Evolutionary conservation across 1,284 basidiomycete species (phyloP), one percentile per base, ranked within the genome.

Genomic region (Cryptococcus sp.): DNA sequence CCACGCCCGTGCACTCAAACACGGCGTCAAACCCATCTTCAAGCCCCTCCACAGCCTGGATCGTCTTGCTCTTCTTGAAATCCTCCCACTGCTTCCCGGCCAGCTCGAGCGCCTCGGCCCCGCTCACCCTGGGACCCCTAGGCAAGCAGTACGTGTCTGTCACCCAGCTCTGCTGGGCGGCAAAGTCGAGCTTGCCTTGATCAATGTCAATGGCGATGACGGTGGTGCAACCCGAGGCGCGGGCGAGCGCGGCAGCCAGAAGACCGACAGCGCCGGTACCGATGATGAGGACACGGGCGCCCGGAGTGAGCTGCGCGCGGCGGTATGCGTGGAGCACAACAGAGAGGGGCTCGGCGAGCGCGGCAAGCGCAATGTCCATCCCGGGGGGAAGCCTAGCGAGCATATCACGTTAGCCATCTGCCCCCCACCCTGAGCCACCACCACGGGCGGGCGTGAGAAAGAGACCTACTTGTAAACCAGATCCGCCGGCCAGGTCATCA

Each of bases 1-100:
- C 91, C 2, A 91, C 91, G 63, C 94, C 94, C 5, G 93, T 95
- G 78, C 94, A 97, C 76, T 97, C 94, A 68, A 93, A 90, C 38
- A 96, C 87, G 65, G 89, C 80, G 77, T 97, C 92, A 76, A 93
- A 95, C 13, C 92, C 93, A 35, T 89, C 85, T 21, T 81, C 80
- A 57, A 84, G 79, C 54, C 79, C 80, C 47, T 71, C 65, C 18
- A 73, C 67, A 4, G 43, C 33, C 33, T 60, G 53, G 0, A 75
- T 64, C 1, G 62, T 66, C n/a, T 68, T 54, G 18, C 42, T 46
- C 3, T 58, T 61, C 56, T 68, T 60, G 45, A 77, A 58, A 1
- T 60, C 81, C 73, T 62, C 80, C 73, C 66, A 91, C 78, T 18
- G 84, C 81, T 38, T 77, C 72, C 87, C 86, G 13, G 87, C 85